Evolutionary conservation across 495 filamentous ascomycete species (phyloP).

Genomic region (Beverwykella pulmonaria): DNA sequence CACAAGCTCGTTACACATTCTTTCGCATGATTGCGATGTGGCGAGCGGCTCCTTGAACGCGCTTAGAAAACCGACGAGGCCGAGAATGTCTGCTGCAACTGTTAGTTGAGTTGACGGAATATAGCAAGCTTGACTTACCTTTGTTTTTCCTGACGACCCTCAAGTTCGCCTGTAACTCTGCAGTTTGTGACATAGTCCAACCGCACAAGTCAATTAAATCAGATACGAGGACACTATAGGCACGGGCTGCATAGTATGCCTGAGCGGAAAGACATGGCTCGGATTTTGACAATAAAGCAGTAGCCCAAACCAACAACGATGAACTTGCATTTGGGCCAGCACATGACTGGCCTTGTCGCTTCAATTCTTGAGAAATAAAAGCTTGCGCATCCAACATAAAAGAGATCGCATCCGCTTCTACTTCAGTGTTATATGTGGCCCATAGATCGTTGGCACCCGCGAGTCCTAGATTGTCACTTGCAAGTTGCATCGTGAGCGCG

Average conservation of each 20-base stretch:
- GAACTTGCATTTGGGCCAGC: neutral
- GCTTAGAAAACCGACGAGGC: conserved; percentile 55
- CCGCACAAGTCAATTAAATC: conserved; percentile 40
- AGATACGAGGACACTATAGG: conserved; percentile 35
- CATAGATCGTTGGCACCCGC: conserved; percentile 60
- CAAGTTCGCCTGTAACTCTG: conserved; percentile 18
- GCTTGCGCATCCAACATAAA: conserved; percentile 61
- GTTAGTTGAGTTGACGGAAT: conserved; percentile 14
- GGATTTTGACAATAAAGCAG: conserved; percentile 27
- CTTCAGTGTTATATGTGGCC: conserved; percentile 51
- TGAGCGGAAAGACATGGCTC: conserved; percentile 22
- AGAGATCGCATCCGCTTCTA: conserved; percentile 62
- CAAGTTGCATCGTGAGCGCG: conserved; percentile 59
- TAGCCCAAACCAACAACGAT: conserved; percentile 29
- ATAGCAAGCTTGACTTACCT: conserved; percentile 2
- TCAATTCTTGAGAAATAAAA: conserved; percentile 56
- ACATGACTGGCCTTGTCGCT: conserved; percentile 27
- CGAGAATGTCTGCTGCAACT: conserved; percentile 48
- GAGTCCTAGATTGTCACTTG: conserved; percentile 66
- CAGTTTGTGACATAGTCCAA: conserved; percentile 16
- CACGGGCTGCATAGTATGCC: conserved; percentile 43
- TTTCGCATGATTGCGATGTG: conserved; percentile 39
- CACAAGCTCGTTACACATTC: conserved; percentile 62
- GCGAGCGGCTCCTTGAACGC: conserved; percentile 57
- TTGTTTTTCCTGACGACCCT: conserved; percentile 27